Evolutionary conservation across 139 green algal genomes (phyloP), one percentile per base, ranked within the genome.

Genomic region (Edaphochlamys debaryana): DNA sequence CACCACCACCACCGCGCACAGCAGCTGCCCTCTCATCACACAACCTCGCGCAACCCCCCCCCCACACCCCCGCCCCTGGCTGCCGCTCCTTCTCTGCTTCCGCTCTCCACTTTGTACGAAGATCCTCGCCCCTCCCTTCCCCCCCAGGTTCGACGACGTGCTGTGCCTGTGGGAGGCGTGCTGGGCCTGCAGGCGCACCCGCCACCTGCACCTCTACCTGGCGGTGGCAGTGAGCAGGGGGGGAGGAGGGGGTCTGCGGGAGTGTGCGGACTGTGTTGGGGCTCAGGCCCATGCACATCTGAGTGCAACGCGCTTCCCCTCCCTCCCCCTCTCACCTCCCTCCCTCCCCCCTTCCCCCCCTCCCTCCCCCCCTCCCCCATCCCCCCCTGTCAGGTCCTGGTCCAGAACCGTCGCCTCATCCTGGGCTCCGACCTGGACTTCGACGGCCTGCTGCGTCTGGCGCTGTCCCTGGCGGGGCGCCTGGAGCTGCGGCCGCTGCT

Each of bases 91-190:
- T n/a, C n/a, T n/a, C n/a, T n/a, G n/a, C n/a, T n/a, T n/a, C n/a
- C n/a, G n/a, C n/a, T n/a, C n/a, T n/a, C n/a, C n/a, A n/a, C n/a
- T n/a, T n/a, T n/a, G n/a, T n/a, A n/a, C n/a, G n/a, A n/a, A n/a
- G n/a, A 37, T 40, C 42, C 50, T 54, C 40, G 11, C 45, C 34
- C 42, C 20, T 25, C 11, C 54, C 45, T 79, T 22, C 17, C 54
- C 13, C 1, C 4, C 11, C 67, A 84, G 60, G 45, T 85, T 79
- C 36, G 79, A 87, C 0, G 90, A 97, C 70, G 93, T 96, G 69
- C 80, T 97, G 66, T 78, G 89, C 34, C 94, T 98, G 70, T 98
- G 96, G 96, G 96, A 98, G 89, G 91, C 90, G n/a, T 86, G 95
- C 20, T 98, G 94, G 94, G 86, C 89, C 22, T 85, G 89, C 62